phyloP scores from a whole-genome alignment of 192 early-diverging fungal genomes.

The Chytriomyces sp. region DNA sequence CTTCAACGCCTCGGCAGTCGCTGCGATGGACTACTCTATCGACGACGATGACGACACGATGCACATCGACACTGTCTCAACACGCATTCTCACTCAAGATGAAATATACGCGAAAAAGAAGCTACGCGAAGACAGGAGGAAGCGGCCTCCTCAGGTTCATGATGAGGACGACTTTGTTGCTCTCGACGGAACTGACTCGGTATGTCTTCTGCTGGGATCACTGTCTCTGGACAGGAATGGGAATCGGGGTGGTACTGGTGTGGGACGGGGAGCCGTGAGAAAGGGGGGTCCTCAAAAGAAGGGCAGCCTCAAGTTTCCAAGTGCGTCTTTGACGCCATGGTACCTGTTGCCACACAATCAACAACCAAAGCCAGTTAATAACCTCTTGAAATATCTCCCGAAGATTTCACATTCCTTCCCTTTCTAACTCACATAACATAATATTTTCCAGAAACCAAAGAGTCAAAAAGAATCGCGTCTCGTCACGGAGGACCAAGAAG shows the following conservation, averaged over 20 bases:
- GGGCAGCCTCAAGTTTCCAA: not conserved
- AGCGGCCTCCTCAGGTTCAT: not conserved
- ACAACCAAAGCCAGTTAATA: not conserved
- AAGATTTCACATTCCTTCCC: not conserved
- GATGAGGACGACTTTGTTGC: not conserved
- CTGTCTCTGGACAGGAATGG: not conserved
- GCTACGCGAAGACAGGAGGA: slow-evolving; percentile 13
- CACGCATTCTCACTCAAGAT: slow-evolving; percentile 18
- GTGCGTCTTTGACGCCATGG: not conserved
- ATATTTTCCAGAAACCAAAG: not conserved
- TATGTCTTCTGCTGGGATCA: not conserved
- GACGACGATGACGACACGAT: not conserved
- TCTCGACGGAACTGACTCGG: not conserved
- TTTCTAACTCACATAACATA: not conserved
- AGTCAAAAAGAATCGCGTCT: slow-evolving; percentile 22
- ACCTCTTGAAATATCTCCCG: not conserved
- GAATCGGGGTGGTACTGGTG: not conserved
- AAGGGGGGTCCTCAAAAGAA: not conserved
- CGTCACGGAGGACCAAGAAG: slow-evolving; percentile 32
- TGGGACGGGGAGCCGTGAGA: not conserved
- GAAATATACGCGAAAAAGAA: slow-evolving; percentile 24
- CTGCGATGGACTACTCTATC: not conserved
- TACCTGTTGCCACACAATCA: not conserved
- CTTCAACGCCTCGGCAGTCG: not conserved
- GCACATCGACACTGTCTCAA: not conserved